Base-by-base conservation (phyloP, 192 early-diverging fungal genomes). In the Umbelopsis sp. region DNA sequence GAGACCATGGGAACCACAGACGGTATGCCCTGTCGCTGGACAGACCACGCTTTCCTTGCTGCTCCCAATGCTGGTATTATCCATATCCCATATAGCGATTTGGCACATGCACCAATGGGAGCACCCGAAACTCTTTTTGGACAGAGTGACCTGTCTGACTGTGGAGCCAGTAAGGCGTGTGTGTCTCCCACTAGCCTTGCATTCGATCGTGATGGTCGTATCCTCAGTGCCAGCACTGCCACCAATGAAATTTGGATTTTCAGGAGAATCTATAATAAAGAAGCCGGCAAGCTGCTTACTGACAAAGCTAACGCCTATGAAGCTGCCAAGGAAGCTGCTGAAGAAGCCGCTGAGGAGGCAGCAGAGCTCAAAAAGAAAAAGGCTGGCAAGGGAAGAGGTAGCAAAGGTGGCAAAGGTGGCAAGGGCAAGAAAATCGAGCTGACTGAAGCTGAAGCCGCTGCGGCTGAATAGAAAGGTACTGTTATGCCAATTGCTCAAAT, bases 1-100 rank as follows among this genome's bases (percentile, higher is more conserved):
- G 51, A 66, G 4, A 70, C 64, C 7, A 20, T 46, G 41, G 71
- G 64, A 25, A 73, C 76, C 2, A 73, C 76, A 12, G 71, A 73
- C 15, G 76, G 76, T 12, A 37, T 78, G 20, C 76, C 76, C 18
- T 78, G 76, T 64, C 69, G 55, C 44, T 78, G 76, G 76, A 78
- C 76, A 11, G 71, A 78, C 55, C 72, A 71, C 10, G 71, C 76
- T 35, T 52, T 78, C 15, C 45, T 78, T 15, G 71, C 76, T 10
- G 3, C 33, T 7, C n/a, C 15, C 11, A 68, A 68, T 1, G 68
- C 72, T 58, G 73, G 49, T 48, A 68, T 78, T 7, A 50, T 73
- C 20, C 68, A 69, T 23, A 50, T 78, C 30, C 71, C 67, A 25
- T 73, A 70, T 45, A 68, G 73, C 33, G 76, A 78, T 67, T 51